Conservation (phyloP, 1,284 basidiomycete species). For the Coriolopsis trogii region DNA sequence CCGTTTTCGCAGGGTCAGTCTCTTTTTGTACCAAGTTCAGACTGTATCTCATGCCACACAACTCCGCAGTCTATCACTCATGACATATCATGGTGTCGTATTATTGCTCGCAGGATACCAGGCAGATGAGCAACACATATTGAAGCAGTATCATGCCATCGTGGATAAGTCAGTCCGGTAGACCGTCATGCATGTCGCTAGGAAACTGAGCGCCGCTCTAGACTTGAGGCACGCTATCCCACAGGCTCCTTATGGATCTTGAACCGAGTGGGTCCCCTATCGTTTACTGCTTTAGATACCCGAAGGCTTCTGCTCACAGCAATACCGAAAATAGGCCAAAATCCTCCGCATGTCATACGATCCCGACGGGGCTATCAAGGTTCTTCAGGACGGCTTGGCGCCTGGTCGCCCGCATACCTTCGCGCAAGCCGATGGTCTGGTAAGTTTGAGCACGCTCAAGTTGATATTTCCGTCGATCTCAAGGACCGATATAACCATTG, state of each 20-base stretch:
- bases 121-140: slow-evolving; percentile 65
- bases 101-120: slow-evolving; percentile 73
- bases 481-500: not conserved
- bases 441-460: slow-evolving; percentile 33
- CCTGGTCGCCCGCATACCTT: slow-evolving; percentile 56
- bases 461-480: not conserved
- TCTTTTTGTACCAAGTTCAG: not conserved
- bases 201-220: slow-evolving; percentile 18
- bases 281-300: not conserved
- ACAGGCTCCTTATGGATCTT: slow-evolving; percentile 75
- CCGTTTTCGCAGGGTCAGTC: slow-evolving; percentile 70
- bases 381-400: slow-evolving; percentile 60
- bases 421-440: slow-evolving; percentile 71
- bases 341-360: slow-evolving; percentile 72
- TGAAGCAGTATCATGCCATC: slow-evolving; percentile 64
- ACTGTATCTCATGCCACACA: not conserved
- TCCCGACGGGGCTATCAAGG: slow-evolving; percentile 61
- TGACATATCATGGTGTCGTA: slow-evolving; percentile 77
- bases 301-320: not conserved
- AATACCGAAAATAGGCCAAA: slow-evolving; percentile 57
- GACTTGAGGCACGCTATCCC: slow-evolving; percentile 62
- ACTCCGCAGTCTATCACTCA: slow-evolving; percentile 65
- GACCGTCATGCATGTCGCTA: too few species aligned
- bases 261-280: slow-evolving; percentile 54
- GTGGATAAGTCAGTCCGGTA: slow-evolving; percentile 52